Conservation (phyloP, 1,139 yeast genomes). For the Tardiomyces depauwii region DNA sequence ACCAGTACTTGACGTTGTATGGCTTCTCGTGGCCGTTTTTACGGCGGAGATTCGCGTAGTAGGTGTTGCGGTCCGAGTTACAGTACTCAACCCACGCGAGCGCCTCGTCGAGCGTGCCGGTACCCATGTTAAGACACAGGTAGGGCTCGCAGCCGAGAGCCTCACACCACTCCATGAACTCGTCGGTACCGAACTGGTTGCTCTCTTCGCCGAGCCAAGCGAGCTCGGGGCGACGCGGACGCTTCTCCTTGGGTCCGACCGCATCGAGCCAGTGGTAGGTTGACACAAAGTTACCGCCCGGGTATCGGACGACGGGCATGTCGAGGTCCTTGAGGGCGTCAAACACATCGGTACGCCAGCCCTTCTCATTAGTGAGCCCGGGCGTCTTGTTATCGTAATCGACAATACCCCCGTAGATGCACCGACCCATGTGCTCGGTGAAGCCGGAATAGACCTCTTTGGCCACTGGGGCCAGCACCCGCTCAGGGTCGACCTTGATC, state of each 20-base stretch:
- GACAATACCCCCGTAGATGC: constrained; percentile 28
- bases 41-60: constrained; percentile 23
- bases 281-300: constrained; percentile 28
- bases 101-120: constrained; percentile 28
- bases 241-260: constrained; percentile 23
- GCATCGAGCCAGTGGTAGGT: constrained; percentile 29
- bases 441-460: constrained; percentile 25
- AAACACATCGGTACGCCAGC: constrained; percentile 23
- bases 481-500: constrained; percentile 15
- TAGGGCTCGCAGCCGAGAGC: constrained; percentile 24
- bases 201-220: constrained; percentile 27
- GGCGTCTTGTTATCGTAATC: constrained; percentile 18
- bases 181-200: constrained; percentile 27
- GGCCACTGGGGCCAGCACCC: constrained; percentile 17
- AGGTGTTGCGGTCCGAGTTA: constrained; percentile 24
- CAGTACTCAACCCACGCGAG: constrained; percentile 28
- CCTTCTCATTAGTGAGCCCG: constrained; percentile 17
- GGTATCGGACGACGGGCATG: constrained; percentile 28
- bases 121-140: constrained; percentile 28
- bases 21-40: constrained; percentile 26
- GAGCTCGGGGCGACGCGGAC: constrained; percentile 26
- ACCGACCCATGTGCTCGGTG: constrained; percentile 27
- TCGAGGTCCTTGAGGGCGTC: constrained; percentile 23
- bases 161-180: constrained; percentile 27
- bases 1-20: constrained; percentile 28